phyloP scores from a whole-genome alignment of 495 filamentous ascomycete species.

The Neurospora discreta region DNA sequence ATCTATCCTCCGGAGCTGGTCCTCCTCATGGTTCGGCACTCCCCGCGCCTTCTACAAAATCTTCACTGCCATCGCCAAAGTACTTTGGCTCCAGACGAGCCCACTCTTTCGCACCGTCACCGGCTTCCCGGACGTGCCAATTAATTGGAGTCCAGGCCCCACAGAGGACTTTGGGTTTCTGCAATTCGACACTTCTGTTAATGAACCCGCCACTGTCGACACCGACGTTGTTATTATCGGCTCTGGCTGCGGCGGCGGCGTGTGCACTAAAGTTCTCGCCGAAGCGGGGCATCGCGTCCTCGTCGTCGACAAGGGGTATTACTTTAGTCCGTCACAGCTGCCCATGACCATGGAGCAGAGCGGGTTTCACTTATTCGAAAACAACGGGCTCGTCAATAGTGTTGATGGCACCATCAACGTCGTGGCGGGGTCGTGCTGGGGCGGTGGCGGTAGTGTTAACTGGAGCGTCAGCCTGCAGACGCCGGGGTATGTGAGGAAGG shows the following conservation, averaged over 20 bases:
- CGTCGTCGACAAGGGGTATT: conserved; percentile 63
- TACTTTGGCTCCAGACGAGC: conserved; percentile 48
- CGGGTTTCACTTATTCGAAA: conserved; percentile 52
- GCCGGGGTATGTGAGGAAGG: conserved; percentile 65
- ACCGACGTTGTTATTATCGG: conserved; percentile 80
- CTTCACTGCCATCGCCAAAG: conserved; percentile 43
- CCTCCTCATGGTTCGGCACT: conserved; percentile 43
- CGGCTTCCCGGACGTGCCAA: conserved; percentile 50
- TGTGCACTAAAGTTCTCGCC: conserved; percentile 69
- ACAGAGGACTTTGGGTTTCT: conserved; percentile 38
- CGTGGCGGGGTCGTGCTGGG: conserved; percentile 65
- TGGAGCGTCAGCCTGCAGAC: conserved; percentile 80
- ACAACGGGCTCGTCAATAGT: conserved; percentile 36
- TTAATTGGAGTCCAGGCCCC: conserved; percentile 47
- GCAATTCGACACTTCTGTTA: conserved; percentile 28
- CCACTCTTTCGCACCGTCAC: conserved; percentile 45
- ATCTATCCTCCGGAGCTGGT: conserved; percentile 49
- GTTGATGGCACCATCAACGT: conserved; percentile 56
- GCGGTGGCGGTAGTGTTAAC: conserved; percentile 80
- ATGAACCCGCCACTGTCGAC: conserved; percentile 38
- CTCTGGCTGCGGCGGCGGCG: conserved; percentile 78
- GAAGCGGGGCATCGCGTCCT: conserved; percentile 60
- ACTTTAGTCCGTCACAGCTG: conserved; percentile 43
- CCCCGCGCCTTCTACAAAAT: conserved; percentile 46
- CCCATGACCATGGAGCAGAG: conserved; percentile 56